These are phyloP conservation scores for Gaertneriomyces semiglobifer DNA, from an alignment of 192 early-diverging fungal species.

Conservation along the genomic window DNA sequence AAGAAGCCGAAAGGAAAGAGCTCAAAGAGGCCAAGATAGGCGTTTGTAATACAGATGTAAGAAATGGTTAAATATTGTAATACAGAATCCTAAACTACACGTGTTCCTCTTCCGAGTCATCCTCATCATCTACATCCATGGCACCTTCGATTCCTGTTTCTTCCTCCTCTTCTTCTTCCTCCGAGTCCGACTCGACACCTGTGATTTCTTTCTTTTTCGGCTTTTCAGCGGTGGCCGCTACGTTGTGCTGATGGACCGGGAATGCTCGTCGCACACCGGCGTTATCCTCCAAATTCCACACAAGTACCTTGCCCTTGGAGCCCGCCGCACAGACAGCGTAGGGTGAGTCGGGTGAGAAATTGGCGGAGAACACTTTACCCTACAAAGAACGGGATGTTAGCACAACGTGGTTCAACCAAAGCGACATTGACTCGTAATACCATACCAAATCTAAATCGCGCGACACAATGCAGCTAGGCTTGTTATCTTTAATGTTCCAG, in stretches of 20 bases:
- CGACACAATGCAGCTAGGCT: conserved; percentile 80
- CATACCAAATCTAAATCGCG: conserved; percentile 75
- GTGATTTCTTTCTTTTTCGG: conserved; percentile 29
- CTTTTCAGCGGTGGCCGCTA: not conserved
- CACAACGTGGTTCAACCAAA: not conserved
- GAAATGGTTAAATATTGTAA: no score
- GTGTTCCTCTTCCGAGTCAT: conserved; percentile 31
- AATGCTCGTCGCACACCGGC: conserved; percentile 74
- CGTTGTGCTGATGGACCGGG: conserved; percentile 14
- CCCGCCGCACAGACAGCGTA: conserved; percentile 85
- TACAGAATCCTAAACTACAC: conserved; percentile 1
- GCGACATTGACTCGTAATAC: not conserved
- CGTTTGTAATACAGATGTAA: no score
- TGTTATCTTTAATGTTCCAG: conserved; percentile 78
- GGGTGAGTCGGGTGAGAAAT: conserved; percentile 91
- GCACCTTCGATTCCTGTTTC: conserved; percentile 27
- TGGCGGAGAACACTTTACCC: conserved; percentile 77
- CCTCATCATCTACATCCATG: conserved; percentile 39
- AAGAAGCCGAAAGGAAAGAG: conserved; percentile 16
- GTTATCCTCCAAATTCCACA: conserved; percentile 93
- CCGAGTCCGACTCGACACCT: conserved; percentile 31
- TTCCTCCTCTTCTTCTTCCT: conserved; percentile 39
- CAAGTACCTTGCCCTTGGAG: conserved; percentile 79
- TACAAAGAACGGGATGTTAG: conserved; percentile 14
- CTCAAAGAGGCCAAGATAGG: not conserved